A percentile compares a stretch with the other conserved stretches of the same genome.
Conservation (phyloP, 2,329 filamentous ascomycete genomes). For the Zymoseptoria passerinii region DNA sequence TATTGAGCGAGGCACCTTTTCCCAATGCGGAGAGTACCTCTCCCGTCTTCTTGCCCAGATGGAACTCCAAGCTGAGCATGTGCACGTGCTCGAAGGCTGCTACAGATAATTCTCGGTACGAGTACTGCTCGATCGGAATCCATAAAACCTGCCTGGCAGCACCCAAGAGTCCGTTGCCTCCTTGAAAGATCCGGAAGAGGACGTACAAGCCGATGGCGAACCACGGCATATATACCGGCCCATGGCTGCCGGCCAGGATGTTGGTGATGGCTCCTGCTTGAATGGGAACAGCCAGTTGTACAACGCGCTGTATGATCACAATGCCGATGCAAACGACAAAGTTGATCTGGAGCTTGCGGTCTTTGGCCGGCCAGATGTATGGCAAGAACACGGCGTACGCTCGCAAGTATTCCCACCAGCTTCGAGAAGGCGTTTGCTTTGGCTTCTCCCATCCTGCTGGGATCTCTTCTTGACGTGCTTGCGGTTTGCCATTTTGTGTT, state of each 20-base stretch:
- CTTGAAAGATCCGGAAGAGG: slow-evolving; percentile 71
- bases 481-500: slow-evolving; percentile 32
- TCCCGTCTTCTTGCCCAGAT: slow-evolving; percentile 90
- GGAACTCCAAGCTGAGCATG: slow-evolving; percentile 88
- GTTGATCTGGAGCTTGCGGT: slow-evolving; percentile 63
- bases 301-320: slow-evolving; percentile 67
- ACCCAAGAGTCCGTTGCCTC: slow-evolving; percentile 77
- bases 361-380: slow-evolving; percentile 89
- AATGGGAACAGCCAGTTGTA: slow-evolving; percentile 79
- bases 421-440: slow-evolving; percentile 73
- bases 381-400: slow-evolving; percentile 93
- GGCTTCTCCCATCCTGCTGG: slow-evolving; percentile 82
- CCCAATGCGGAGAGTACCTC: slow-evolving; percentile 92
- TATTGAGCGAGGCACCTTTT: slow-evolving; percentile 93
- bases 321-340: slow-evolving; percentile 76
- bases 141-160: slow-evolving; percentile 76
- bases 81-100: slow-evolving; percentile 97
- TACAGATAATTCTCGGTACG: slow-evolving; percentile 86
- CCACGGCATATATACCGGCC: slow-evolving; percentile 57
- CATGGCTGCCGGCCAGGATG: slow-evolving; percentile 54
- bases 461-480: slow-evolving; percentile 18
- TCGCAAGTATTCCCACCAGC: slow-evolving; percentile 91
- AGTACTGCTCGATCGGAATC: slow-evolving; percentile 96
- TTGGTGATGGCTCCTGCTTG: slow-evolving; percentile 77
- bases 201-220: slow-evolving; percentile 67